A percentile compares a stretch with the other conserved stretches of the same genome.
phyloP scores from a whole-genome alignment of 202 grass and related monocot species.

The Saccharum hybrid region DNA sequence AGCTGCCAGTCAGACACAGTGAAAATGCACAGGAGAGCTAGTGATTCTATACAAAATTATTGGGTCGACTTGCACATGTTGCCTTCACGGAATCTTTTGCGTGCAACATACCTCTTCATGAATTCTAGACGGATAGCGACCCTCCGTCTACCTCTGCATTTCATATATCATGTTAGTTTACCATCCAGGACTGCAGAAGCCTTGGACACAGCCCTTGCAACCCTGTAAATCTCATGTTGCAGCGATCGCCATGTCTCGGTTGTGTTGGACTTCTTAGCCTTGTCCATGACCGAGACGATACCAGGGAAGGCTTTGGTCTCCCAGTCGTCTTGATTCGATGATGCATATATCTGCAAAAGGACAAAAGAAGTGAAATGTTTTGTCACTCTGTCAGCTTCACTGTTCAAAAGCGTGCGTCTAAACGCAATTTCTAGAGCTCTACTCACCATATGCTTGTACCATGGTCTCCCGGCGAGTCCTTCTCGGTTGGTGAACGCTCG shows the following conservation, averaged over 20 bases:
- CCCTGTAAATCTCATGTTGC: slow-evolving; percentile 74
- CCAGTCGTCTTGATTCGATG: slow-evolving; percentile 62
- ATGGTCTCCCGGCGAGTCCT: slow-evolving; percentile 61
- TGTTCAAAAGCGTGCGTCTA: slow-evolving; percentile 11
- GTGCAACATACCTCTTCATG: too few species aligned
- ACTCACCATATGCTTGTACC: slow-evolving; percentile 79
- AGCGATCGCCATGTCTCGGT: slow-evolving; percentile 52
- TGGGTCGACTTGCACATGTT: too few species aligned
- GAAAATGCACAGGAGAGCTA: too few species aligned
- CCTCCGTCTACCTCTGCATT: too few species aligned
- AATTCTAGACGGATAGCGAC: too few species aligned
- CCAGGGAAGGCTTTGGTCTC: slow-evolving; percentile 64
- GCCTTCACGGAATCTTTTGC: too few species aligned
- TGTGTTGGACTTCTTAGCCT: slow-evolving; percentile 58
- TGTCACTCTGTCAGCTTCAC: background rate
- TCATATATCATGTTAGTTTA: slow-evolving; percentile 52
- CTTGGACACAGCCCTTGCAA: slow-evolving; percentile 62
- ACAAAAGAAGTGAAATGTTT: slow-evolving; percentile 4
- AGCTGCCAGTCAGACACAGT: too few species aligned
- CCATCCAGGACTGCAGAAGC: slow-evolving; percentile 62
- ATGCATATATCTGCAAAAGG: slow-evolving; percentile 60
- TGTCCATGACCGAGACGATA: slow-evolving; percentile 60
- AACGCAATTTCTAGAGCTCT: background rate
- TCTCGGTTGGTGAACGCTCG: slow-evolving; percentile 71
- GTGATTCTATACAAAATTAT: too few species aligned